These are phyloP conservation scores for Friedmanniomyces simplex DNA, from an alignment of 495 filamentous ascomycete species.

Conservation along the genomic window DNA sequence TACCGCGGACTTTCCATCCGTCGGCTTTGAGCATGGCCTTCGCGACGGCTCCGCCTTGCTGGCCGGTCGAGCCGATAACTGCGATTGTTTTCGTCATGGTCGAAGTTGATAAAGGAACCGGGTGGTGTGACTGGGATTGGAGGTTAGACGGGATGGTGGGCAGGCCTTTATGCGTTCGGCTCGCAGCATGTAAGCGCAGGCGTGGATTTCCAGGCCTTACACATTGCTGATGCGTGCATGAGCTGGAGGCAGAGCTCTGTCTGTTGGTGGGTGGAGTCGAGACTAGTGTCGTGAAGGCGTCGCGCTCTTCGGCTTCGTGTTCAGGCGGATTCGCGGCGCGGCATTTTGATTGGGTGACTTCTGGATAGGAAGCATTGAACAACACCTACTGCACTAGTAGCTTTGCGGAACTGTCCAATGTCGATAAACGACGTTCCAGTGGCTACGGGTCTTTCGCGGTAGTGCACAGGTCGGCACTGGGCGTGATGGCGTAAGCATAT, in stretches of 20 bases:
- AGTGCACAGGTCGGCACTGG: too few species aligned
- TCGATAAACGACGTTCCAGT: too few species aligned
- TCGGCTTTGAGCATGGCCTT: slow-evolving; percentile 3
- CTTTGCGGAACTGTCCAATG: too few species aligned
- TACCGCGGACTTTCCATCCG: slow-evolving; percentile 17
- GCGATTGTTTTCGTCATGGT: slow-evolving; percentile 8
- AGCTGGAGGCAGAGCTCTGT: not conserved
- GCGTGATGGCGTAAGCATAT: too few species aligned
- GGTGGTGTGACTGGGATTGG: not conserved
- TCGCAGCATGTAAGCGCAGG: too few species aligned
- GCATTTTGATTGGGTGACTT: not conserved
- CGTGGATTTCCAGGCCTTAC: too few species aligned
- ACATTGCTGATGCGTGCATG: not conserved
- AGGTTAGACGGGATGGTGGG: too few species aligned
- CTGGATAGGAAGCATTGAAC: not conserved
- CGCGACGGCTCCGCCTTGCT: slow-evolving; percentile 14
- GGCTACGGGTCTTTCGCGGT: too few species aligned
- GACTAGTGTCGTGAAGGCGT: too few species aligned
- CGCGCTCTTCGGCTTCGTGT: not conserved
- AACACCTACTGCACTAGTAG: too few species aligned
- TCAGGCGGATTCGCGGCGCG: not conserved
- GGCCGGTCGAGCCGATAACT: slow-evolving; percentile 12
- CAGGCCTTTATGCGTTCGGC: too few species aligned
- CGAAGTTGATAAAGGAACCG: not conserved
- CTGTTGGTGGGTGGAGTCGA: too few species aligned